Percentiles rank a stretch among this genome's conserved stretches.
phyloP scores from a whole-genome alignment of 176 grass and related monocot species.

The Puya raimondii region DNA sequence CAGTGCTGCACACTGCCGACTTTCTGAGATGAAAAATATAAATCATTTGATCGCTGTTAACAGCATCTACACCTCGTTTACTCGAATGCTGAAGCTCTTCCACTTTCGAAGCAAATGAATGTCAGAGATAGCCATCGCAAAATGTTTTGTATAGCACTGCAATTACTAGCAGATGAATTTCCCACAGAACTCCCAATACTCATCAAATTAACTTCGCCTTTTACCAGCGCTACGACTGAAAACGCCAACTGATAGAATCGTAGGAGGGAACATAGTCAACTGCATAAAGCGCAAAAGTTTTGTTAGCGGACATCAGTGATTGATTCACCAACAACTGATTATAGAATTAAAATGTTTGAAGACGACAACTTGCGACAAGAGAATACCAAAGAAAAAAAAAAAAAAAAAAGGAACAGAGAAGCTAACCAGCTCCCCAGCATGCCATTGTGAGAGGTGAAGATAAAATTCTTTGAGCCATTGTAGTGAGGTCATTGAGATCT shows the following conservation, averaged over 20 bases:
- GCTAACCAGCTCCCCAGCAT: slow-evolving; percentile 66
- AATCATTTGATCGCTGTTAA: no score
- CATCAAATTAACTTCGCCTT: neutral
- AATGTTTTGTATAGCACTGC: no score
- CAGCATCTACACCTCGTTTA: no score
- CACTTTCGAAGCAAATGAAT: no score
- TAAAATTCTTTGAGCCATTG: slow-evolving; percentile 54
- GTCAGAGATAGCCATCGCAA: no score
- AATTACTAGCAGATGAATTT: no score
- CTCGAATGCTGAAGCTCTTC: no score
- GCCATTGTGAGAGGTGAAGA: slow-evolving; percentile 67
- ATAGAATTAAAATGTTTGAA: neutral
- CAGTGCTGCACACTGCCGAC: no score
- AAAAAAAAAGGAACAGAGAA: neutral
- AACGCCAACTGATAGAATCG: slow-evolving; percentile 6
- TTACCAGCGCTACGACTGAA: slow-evolving; percentile 2
- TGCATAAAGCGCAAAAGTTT: slow-evolving; percentile 10
- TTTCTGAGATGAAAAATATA: no score
- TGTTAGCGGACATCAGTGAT: neutral
- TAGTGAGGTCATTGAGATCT: slow-evolving; percentile 52
- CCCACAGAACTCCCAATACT: no score
- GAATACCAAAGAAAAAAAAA: neutral
- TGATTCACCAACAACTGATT: neutral
- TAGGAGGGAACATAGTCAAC: slow-evolving; percentile 25
- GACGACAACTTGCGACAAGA: no score